phyloP scores from a whole-genome alignment of 441 rosid genomes.

The Eutrema salsugineum region DNA sequence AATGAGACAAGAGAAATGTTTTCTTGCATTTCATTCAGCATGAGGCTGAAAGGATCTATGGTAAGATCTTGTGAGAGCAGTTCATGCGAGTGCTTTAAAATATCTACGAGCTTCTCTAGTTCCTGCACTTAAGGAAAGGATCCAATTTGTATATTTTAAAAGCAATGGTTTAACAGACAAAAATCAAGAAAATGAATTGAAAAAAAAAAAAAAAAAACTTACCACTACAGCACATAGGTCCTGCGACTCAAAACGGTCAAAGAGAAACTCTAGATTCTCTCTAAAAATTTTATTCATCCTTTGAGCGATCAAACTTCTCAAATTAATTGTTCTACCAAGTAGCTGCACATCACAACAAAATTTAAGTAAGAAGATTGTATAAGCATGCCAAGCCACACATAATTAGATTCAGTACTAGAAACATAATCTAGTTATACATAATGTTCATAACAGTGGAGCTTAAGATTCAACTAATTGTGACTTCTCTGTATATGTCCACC shows the following conservation, averaged over 20 bases:
- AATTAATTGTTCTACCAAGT: constrained; percentile 93
- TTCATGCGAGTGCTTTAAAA: constrained; percentile 78
- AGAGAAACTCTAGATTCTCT: constrained; percentile 97
- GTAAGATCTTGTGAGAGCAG: constrained; percentile 82
- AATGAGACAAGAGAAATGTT: constrained; percentile 93
- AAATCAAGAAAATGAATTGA: constrained; percentile 10
- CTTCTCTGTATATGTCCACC: not conserved
- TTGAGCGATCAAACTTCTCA: constrained; percentile 90
- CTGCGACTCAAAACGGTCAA: constrained; percentile 96
- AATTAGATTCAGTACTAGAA: not conserved
- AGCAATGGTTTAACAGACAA: constrained; percentile 3
- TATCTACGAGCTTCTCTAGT: constrained; percentile 78
- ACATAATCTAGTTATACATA: not conserved
- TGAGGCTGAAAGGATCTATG: constrained; percentile 79
- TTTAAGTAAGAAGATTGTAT: constrained; percentile 18
- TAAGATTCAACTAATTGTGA: not conserved
- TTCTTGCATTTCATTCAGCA: constrained; percentile 98
- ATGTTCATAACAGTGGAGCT: not conserved
- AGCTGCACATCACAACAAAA: constrained; percentile 48
- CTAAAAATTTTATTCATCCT: constrained; percentile 93
- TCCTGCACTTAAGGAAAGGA: constrained; percentile 58
- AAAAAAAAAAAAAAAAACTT: not conserved
- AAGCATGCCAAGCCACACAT: constrained; percentile 3
- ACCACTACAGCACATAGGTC: constrained; percentile 97
- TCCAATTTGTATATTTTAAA: constrained; percentile 3